phyloP scores from a whole-genome alignment of 169 alveolate genomes.

The Theileria equi region DNA sequence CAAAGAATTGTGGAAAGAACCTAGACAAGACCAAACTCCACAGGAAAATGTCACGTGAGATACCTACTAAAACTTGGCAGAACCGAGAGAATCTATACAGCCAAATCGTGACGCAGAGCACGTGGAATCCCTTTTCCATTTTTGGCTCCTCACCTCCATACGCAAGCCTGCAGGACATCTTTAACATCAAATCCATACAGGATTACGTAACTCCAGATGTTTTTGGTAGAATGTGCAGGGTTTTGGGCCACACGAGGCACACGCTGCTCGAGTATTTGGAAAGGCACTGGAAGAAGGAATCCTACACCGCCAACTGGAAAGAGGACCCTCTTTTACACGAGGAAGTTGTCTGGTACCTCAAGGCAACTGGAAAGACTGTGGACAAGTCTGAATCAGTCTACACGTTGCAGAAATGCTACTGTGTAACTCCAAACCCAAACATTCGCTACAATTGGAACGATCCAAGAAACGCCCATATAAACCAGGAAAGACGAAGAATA shows the following conservation, averaged over 20 bases:
- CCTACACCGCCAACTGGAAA: constrained; percentile 44
- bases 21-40: constrained; percentile 17
- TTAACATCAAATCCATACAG: constrained; percentile 37
- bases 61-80: constrained; percentile 70
- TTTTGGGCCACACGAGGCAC: constrained; percentile 15
- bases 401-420: constrained; percentile 44
- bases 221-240: not conserved
- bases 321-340: constrained; percentile 36
- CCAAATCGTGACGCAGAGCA: constrained; percentile 67
- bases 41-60: constrained; percentile 52
- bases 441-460: constrained; percentile 60
- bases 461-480: constrained; percentile 6
- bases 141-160: constrained; percentile 79
- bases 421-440: constrained; percentile 62
- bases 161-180: constrained; percentile 72
- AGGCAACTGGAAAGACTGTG: constrained; percentile 43
- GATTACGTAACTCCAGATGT: not conserved
- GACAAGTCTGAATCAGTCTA: constrained; percentile 50
- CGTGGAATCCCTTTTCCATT: constrained; percentile 82
- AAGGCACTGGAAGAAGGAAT: constrained; percentile 64
- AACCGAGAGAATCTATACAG: constrained; percentile 62
- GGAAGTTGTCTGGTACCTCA: constrained; percentile 60
- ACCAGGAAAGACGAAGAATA: too few species aligned
- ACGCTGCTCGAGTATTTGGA: constrained; percentile 56
- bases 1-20: constrained; percentile 7